A percentile compares a stretch with the other conserved stretches of the same genome.
Conservation (phyloP, 495 filamentous ascomycete genomes). For the Annulohypoxylon maeteangense region DNA sequence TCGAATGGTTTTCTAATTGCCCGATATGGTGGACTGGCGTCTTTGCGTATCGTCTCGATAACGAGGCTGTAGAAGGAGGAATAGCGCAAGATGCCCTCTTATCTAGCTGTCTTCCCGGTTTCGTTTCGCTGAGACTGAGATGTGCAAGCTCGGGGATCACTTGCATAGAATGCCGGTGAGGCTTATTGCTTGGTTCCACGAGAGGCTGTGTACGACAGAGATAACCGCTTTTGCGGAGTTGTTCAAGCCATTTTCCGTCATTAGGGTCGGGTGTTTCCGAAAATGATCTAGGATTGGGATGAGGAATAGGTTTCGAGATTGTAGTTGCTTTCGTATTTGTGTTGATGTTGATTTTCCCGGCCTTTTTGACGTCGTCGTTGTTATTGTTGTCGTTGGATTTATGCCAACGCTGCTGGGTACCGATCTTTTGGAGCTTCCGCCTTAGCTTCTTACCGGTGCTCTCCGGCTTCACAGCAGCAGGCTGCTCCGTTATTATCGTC, state of each 20-base stretch:
- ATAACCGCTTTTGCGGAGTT: constrained; percentile 50
- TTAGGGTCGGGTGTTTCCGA: constrained; percentile 37
- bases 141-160: constrained; percentile 56
- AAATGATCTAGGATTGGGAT: constrained; percentile 24
- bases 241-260: constrained; percentile 52
- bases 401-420: constrained; percentile 41
- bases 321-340: constrained; percentile 32
- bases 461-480: constrained; percentile 37
- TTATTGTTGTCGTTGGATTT: constrained; percentile 36
- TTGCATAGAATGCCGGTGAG: constrained; percentile 36
- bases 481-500: constrained; percentile 41
- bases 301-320: not conserved
- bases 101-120: constrained; percentile 34
- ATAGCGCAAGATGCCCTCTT: constrained; percentile 29
- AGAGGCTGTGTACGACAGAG: constrained; percentile 33
- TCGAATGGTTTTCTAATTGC: constrained; percentile 49
- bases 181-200: constrained; percentile 27
- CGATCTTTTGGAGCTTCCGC: constrained; percentile 55
- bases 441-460: constrained; percentile 49
- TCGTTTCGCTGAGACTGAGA: constrained; percentile 44
- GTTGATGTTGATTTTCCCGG: constrained; percentile 20
- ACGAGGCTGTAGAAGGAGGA: constrained; percentile 34
- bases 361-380: constrained; percentile 42
- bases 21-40: constrained; percentile 57
- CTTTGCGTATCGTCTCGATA: constrained; percentile 54